Evolutionary conservation across 1,284 basidiomycete genomes (phyloP), one percentile per base, ranked within the genome.

Genomic region (Irpex lacteus): DNA sequence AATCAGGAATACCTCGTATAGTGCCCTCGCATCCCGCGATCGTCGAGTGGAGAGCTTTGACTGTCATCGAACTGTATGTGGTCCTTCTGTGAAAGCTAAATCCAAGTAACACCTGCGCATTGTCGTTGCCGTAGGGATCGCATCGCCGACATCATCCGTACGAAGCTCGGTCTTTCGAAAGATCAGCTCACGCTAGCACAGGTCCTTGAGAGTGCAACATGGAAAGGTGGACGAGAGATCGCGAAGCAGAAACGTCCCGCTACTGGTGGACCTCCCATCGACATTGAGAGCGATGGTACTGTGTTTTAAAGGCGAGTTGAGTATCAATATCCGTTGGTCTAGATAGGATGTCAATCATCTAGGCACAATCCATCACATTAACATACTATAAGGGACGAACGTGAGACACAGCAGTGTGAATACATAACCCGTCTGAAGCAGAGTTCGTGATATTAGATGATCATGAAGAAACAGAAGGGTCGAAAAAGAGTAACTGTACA

Each of bases 1-100:
- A 77, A 40, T 79, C 87, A 19, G 76, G 81, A 37, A 79, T 95
- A 62, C 87, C 91, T 11, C 83, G 84, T 53, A 79, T 92, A 47
- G 75, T 82, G 13, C 84, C 93, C 0, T 90, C 90, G 0, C 94
- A 96, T 73, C 92, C 95, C 0, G 95, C 95, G 4, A 89, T 98
- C 60, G 89, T 98, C 50, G 96, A 98, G 78, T 98, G 96, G 96
- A 82, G 97, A 61, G 95, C 96, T 0, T 84, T 98, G 82, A 98
- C 96, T 0, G 92, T 98, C 47, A 91, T 98, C 65, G 87, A 91
- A 71, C 82, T 98, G 94, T 95, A 71, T 70, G 90, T 52, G 81
- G 13, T 19, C 18, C 15, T 19, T 37, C 19, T 52, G 37, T 36
- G 52, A 53, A 36, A 19, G 5, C 50, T n/a, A n/a, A 18, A 19